Base-by-base conservation (phyloP, 148 eudicot genomes). In the Fallopia convolvulus region DNA sequence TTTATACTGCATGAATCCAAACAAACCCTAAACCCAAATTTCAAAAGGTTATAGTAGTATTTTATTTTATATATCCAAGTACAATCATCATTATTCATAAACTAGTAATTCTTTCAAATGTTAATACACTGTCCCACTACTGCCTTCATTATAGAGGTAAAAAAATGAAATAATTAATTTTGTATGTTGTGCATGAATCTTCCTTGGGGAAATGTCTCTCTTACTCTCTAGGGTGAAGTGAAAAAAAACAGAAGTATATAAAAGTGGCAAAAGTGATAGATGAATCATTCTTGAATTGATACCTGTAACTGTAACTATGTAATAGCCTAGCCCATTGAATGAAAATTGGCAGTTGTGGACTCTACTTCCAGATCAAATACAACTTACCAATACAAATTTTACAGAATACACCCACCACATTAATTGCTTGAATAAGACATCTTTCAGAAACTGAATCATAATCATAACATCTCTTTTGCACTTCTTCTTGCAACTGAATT, bases 371-470 rank as follows among this genome's bases (percentile, higher is more conserved):
- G 61, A 55, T 55, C 61, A 55, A 42, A 42, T 6, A 42, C 46
- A 42, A 44, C 7, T 44, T 44, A 44, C 47, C 1, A 44, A 8
- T 44, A 18, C 61, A 4, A 55, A 33, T 68, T 26, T 26, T 26
- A 33, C 39, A 14, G 36, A 5, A 68, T 41, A 33, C 72, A 36
- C 36, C 36, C 68, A 50, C 46, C 56, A 78, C 83, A 83, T 83
- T 83, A 60, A 81, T 78, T 84, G 23, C 32, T 39, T 81, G 86
- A 83, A 78, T 77, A 81, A 53, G 86, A 84, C 86, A 78, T 78
- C 55, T 79, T 36, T 77, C 78, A 75, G 21, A 30, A 75, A 75
- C 60, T 75, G 41, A 26, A 26, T 75, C 30, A 2, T 14, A 26
- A 26, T 75, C 30, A 2, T 14, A 46, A 74, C 61, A 41, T 21